These are phyloP conservation scores for Pinus albicaulis DNA, from an alignment of 75 land plant species.

Conservation along the genomic window DNA sequence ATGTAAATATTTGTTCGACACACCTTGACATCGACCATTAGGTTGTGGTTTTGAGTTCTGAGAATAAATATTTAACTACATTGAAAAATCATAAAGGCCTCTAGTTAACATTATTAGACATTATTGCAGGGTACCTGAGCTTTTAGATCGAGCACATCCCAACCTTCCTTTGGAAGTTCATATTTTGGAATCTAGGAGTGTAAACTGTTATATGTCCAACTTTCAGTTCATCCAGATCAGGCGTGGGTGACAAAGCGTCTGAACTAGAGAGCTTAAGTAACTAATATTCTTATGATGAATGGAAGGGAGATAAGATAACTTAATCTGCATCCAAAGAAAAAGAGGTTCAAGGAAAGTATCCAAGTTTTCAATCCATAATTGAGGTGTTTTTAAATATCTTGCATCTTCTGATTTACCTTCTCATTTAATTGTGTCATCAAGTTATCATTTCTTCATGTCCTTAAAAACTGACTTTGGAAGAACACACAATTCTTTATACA, in stretches of 20 bases:
- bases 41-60: not conserved
- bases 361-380: not conserved
- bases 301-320: not conserved
- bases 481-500: not conserved
- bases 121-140: not conserved
- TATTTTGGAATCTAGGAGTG: not conserved
- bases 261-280: no score
- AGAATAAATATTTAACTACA: not conserved
- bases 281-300: not conserved
- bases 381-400: not conserved
- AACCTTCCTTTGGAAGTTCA: not conserved
- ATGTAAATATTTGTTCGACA: not conserved
- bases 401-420: not conserved
- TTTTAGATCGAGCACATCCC: not conserved
- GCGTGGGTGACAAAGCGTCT: no score
- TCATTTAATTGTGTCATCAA: not conserved
- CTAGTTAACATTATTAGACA: no score
- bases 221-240: not conserved
- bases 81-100: not conserved
- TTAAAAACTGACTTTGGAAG: not conserved
- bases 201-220: not conserved
- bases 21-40: not conserved
- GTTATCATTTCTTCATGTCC: not conserved
- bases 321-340: not conserved
- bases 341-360: not conserved